Percentiles rank a stretch among this genome's conserved stretches.
These are phyloP conservation scores for Alternaria novae-zelandiae DNA, from an alignment of 2,329 filamentous ascomycete species.

Conservation along the genomic window DNA sequence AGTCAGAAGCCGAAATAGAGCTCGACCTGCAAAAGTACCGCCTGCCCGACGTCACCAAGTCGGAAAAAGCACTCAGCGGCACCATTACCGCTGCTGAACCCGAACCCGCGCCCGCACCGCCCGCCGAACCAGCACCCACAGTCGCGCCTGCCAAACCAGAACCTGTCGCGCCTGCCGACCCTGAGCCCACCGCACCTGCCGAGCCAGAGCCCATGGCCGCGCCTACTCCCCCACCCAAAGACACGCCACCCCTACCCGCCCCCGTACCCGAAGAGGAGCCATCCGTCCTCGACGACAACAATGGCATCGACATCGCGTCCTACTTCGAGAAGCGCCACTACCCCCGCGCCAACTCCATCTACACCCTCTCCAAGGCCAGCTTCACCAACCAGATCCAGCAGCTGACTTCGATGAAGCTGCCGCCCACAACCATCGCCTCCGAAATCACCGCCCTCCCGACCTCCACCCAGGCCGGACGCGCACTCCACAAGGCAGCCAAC, in stretches of 20 bases:
- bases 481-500: slow-evolving; percentile 84
- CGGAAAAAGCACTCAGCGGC: slow-evolving; percentile 57
- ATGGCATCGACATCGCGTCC: slow-evolving; percentile 59
- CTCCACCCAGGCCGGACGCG: slow-evolving; percentile 80
- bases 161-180: slow-evolving; percentile 29
- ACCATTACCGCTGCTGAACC: slow-evolving; percentile 36
- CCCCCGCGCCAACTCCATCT: slow-evolving; percentile 78
- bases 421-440: slow-evolving; percentile 82
- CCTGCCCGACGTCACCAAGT: slow-evolving; percentile 74
- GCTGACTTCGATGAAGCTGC: slow-evolving; percentile 86
- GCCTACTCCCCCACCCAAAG: slow-evolving; percentile 14
- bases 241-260: slow-evolving; percentile 33
- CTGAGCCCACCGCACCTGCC: slow-evolving; percentile 17
- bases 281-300: slow-evolving; percentile 42
- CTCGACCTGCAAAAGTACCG: slow-evolving; percentile 75
- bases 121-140: slow-evolving; percentile 31
- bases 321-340: slow-evolving; percentile 72
- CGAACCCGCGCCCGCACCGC: slow-evolving; percentile 42
- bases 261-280: slow-evolving; percentile 43
- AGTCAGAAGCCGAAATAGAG: slow-evolving; percentile 54
- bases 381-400: slow-evolving; percentile 94
- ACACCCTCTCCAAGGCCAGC: slow-evolving; percentile 88
- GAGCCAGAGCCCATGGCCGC: not conserved
- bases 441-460: slow-evolving; percentile 86
- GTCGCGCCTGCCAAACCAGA: slow-evolving; percentile 17